Percentiles rank a stretch among this genome's conserved stretches.
phyloP scores from a whole-genome alignment of 805 yeast genomes.

The Teunomyces gatunensis region DNA sequence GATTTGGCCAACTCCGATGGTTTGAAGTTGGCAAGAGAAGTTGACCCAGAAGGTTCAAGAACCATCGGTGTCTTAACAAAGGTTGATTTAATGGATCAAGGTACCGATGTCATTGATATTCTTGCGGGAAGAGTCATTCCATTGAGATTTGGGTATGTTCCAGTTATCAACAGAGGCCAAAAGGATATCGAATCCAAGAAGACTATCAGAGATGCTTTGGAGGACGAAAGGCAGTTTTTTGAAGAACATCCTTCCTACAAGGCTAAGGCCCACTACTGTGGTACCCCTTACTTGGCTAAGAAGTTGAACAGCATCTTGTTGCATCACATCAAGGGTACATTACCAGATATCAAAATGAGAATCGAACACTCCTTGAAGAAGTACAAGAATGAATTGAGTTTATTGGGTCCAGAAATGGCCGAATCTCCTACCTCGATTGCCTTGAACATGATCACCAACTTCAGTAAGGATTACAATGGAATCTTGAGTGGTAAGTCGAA shows the following conservation, averaged over 20 bases:
- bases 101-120: slow-evolving; percentile 95
- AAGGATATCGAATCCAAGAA: slow-evolving; percentile 88
- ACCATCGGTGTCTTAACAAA: slow-evolving; percentile 97
- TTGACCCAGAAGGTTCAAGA: slow-evolving; percentile 93
- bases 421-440: slow-evolving; percentile 90
- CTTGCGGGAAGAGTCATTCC: slow-evolving; percentile 95
- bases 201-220: slow-evolving; percentile 82
- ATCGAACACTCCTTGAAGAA: slow-evolving; percentile 58
- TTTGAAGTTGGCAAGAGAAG: slow-evolving; percentile 92
- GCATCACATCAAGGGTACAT: slow-evolving; percentile 64
- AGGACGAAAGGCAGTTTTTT: slow-evolving; percentile 76
- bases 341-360: slow-evolving; percentile 89
- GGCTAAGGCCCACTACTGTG: slow-evolving; percentile 93
- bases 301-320: slow-evolving; percentile 83
- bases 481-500: slow-evolving; percentile 90
- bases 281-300: slow-evolving; percentile 96
- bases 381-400: slow-evolving; percentile 70
- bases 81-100: slow-evolving; percentile 96
- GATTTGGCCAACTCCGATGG: slow-evolving; percentile 98
- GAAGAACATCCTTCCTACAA: slow-evolving; percentile 89
- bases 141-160: slow-evolving; percentile 91
- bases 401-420: slow-evolving; percentile 84
- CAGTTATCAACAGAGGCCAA: slow-evolving; percentile 85
- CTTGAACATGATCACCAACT: slow-evolving; percentile 86
- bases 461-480: slow-evolving; percentile 86